These are phyloP conservation scores for Onygenales sp. DNA, from an alignment of 2,329 filamentous ascomycete species.

Conservation along the genomic window DNA sequence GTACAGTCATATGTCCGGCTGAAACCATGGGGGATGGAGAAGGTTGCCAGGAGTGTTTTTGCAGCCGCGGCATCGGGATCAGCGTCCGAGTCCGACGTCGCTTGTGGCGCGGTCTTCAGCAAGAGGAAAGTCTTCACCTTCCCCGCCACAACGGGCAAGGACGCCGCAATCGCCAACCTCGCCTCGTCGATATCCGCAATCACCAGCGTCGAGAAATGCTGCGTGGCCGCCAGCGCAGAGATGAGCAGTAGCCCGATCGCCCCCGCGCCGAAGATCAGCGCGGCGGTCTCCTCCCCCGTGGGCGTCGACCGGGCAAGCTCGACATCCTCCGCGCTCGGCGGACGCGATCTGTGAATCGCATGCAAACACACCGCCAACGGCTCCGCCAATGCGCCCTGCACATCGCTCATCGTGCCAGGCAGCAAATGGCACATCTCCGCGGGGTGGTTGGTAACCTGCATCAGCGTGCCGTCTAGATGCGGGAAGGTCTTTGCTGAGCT, in stretches of 20 bases:
- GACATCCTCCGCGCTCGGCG: constrained; percentile 29
- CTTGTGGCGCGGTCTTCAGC: constrained; percentile 19
- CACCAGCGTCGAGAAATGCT: constrained; percentile 45
- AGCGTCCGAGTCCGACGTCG: constrained; percentile 16
- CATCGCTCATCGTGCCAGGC: constrained; percentile 42
- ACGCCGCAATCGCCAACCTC: constrained; percentile 45
- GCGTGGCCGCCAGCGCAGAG: constrained; percentile 46
- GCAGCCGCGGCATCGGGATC: constrained; percentile 26
- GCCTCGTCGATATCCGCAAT: constrained; percentile 53
- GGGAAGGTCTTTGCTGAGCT: constrained; percentile 52
- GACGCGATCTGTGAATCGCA: constrained; percentile 45
- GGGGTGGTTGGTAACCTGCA: constrained; percentile 53
- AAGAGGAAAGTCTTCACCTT: constrained; percentile 21
- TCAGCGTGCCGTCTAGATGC: constrained; percentile 55
- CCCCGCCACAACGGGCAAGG: constrained; percentile 27
- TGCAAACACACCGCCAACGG: constrained; percentile 53
- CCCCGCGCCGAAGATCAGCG: constrained; percentile 52
- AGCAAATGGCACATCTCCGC: constrained; percentile 51
- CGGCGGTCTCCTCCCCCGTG: constrained; percentile 32
- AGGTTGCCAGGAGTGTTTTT: constrained; percentile 18
- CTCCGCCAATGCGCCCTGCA: constrained; percentile 51
- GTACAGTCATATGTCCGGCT: constrained; percentile 38
- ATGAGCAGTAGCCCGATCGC: constrained; percentile 52
- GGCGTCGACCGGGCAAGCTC: constrained; percentile 31
- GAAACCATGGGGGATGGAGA: constrained; percentile 25